Evolutionary conservation across 2,329 filamentous ascomycete genomes (phyloP).

Genomic region (Myrmaecium sp.): DNA sequence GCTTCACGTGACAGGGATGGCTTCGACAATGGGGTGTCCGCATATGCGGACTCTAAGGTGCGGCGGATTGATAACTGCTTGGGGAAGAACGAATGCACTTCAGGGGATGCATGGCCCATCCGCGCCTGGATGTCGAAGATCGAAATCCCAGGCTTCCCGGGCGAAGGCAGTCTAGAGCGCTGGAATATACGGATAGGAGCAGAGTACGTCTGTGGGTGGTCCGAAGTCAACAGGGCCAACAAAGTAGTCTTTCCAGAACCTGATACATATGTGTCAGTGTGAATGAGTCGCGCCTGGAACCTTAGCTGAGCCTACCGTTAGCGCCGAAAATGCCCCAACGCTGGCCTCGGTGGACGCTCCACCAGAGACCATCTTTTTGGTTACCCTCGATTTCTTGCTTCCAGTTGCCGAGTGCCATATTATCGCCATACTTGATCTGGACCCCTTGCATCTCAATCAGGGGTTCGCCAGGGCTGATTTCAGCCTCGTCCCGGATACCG

Average conservation of each 20-base stretch:
- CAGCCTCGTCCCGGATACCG: slow-evolving; percentile 9
- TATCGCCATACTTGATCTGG: slow-evolving; percentile 61
- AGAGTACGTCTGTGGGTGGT: slow-evolving; percentile 88
- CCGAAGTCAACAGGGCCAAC: slow-evolving; percentile 79
- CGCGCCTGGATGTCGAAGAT: slow-evolving; percentile 84
- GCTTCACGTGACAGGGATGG: slow-evolving; percentile 46
- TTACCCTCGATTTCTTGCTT: slow-evolving; percentile 36
- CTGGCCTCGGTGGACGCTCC: slow-evolving; percentile 67
- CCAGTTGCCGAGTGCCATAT: slow-evolving; percentile 58
- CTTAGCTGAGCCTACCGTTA: slow-evolving; percentile 38
- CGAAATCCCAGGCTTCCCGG: slow-evolving; percentile 56
- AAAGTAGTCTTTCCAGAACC: slow-evolving; percentile 89
- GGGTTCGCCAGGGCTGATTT: slow-evolving; percentile 38
- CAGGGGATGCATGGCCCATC: slow-evolving; percentile 85
- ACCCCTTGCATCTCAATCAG: slow-evolving; percentile 81
- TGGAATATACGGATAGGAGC: slow-evolving; percentile 79
- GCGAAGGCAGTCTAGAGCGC: slow-evolving; percentile 58
- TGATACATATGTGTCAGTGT: too few relatives aligned
- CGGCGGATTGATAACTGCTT: slow-evolving; percentile 54
- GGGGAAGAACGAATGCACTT: slow-evolving; percentile 88
- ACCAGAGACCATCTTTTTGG: slow-evolving; percentile 49
- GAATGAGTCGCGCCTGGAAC: not conserved
- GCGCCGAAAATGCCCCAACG: slow-evolving; percentile 87
- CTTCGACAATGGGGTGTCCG: slow-evolving; percentile 63
- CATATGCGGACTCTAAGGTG: slow-evolving; percentile 73